Percentiles rank a stretch among this genome's conserved stretches.
Evolutionary conservation across 2,329 filamentous ascomycete genomes (phyloP).

Genomic region (Exophiala aquamarina): DNA sequence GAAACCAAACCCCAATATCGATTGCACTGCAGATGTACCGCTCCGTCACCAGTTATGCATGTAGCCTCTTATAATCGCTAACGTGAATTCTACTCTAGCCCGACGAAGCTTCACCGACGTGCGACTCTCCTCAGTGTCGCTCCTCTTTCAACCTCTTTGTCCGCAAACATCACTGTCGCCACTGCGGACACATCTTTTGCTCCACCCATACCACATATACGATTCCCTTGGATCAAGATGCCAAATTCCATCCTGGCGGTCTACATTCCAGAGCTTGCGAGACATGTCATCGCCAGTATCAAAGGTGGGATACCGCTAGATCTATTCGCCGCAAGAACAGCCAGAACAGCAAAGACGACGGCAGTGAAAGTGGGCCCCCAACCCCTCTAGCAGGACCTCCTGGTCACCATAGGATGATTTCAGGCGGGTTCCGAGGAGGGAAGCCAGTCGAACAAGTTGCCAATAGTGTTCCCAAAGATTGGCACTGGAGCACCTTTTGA

Average conservation of each 20-base stretch:
- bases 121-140: conserved; percentile 59
- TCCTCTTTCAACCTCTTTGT: conserved; percentile 61
- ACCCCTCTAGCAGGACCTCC: conserved; percentile 21
- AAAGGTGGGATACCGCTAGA: conserved; percentile 54
- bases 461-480: conserved; percentile 56
- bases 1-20: conserved; percentile 4
- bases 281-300: conserved; percentile 59
- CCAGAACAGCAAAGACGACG: conserved; percentile 32
- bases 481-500: conserved; percentile 65
- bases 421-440: conserved; percentile 29
- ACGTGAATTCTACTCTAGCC: conserved; percentile 42
- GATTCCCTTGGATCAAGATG: conserved; percentile 63
- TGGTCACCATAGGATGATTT: conserved; percentile 25
- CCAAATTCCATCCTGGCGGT: conserved; percentile 62
- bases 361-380: conserved; percentile 22
- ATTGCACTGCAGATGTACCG: not conserved
- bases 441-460: conserved; percentile 48
- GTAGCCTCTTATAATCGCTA: conserved; percentile 12
- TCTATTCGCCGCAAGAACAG: conserved; percentile 54
- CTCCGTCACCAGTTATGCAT: not conserved
- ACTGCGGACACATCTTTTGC: conserved; percentile 67
- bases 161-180: conserved; percentile 66
- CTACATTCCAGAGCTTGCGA: conserved; percentile 59
- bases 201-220: conserved; percentile 56
- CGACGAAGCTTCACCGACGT: conserved; percentile 56